A percentile compares a stretch with the other conserved stretches of the same genome.
Conservation (phyloP, 2,329 filamentous ascomycete genomes). For the Cladosporium sp. region DNA sequence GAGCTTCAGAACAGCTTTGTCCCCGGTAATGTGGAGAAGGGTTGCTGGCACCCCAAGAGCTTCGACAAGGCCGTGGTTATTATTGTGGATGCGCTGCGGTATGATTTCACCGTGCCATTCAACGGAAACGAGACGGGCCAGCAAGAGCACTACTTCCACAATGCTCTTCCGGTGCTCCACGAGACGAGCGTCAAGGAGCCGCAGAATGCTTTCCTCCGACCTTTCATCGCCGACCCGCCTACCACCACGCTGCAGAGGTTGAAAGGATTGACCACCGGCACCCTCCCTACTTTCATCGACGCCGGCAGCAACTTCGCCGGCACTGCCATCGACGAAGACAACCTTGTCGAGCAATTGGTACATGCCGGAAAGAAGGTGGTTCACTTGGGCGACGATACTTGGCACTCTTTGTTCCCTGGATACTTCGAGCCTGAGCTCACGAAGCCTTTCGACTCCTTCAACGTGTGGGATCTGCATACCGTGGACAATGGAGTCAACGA, state of each 20-base stretch:
- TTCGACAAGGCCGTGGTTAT: conserved; percentile 91
- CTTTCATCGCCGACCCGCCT: conserved; percentile 95
- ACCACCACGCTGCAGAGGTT: conserved; percentile 89
- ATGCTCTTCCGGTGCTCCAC: conserved; percentile 82
- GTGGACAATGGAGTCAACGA: conserved; percentile 93
- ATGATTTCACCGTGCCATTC: conserved; percentile 91
- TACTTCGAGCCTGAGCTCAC: conserved; percentile 88
- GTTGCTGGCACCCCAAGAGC: conserved; percentile 94
- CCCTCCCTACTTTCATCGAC: conserved; percentile 90
- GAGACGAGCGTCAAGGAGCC: conserved; percentile 73
- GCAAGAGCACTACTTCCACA: conserved; percentile 66
- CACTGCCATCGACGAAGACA: conserved; percentile 92
- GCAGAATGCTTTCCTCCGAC: conserved; percentile 79
- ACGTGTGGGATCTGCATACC: conserved; percentile 96
- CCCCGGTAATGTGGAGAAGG: conserved; percentile 48
- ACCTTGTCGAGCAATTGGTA: conserved; percentile 61
- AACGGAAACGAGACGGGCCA: conserved; percentile 46
- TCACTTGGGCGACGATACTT: conserved; percentile 97
- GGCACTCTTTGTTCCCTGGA: conserved; percentile 88
- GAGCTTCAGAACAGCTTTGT: conserved; percentile 33
- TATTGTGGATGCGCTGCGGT: conserved; percentile 87
- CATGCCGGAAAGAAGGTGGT: conserved; percentile 72
- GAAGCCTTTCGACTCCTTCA: conserved; percentile 90
- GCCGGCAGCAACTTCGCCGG: conserved; percentile 93
- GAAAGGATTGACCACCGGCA: conserved; percentile 93